phyloP scores from a whole-genome alignment of 1,284 basidiomycete genomes.

The Sphagnurus paluster region DNA sequence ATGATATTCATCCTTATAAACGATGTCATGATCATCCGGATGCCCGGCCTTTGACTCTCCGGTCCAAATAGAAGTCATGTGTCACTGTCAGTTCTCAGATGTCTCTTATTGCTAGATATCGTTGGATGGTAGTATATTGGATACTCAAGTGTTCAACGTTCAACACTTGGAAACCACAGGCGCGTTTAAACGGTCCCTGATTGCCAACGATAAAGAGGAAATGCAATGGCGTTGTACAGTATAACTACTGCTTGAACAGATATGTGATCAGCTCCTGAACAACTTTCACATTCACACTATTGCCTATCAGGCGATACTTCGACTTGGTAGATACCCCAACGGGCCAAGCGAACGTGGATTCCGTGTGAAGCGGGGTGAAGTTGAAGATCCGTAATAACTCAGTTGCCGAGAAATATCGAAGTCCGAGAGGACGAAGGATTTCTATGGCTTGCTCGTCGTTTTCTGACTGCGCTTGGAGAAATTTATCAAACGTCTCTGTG shows the following conservation, averaged over 20 bases:
- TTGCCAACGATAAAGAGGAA: too few relatives aligned
- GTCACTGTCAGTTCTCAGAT: too few relatives aligned
- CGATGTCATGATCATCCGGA: not conserved
- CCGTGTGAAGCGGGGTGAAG: constrained; percentile 40
- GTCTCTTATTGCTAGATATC: too few relatives aligned
- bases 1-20: not conserved
- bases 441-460: constrained; percentile 46
- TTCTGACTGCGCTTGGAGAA: constrained; percentile 45
- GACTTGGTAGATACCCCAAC: constrained; percentile 56
- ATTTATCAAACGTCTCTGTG: constrained; percentile 55
- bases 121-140: too few relatives aligned
- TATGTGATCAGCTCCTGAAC: constrained; percentile 57
- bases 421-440: constrained; percentile 52
- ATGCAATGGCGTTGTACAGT: not conserved
- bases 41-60: not conserved
- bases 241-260: constrained; percentile 37
- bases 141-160: too few relatives aligned
- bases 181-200: too few relatives aligned
- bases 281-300: constrained; percentile 76
- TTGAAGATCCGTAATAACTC: constrained; percentile 71
- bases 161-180: too few relatives aligned
- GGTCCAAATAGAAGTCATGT: not conserved
- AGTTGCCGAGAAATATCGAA: constrained; percentile 72
- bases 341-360: constrained; percentile 57
- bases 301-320: constrained; percentile 74